These are phyloP conservation scores for Fusarium liriodendri DNA, from an alignment of 2,329 filamentous ascomycete genomes.

Conservation along the genomic window DNA sequence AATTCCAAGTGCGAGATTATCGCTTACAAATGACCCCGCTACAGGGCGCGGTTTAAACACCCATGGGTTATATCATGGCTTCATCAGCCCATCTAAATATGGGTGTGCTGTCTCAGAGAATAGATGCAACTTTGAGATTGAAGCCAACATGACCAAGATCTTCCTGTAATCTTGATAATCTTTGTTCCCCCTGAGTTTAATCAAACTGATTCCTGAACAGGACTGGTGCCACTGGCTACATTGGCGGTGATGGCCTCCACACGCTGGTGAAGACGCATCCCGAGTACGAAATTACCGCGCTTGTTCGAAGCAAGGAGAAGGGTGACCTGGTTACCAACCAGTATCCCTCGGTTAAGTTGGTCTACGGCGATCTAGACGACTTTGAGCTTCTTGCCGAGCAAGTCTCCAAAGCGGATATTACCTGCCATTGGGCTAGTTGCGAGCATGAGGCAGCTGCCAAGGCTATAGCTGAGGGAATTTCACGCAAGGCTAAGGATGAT, in stretches of 20 bases:
- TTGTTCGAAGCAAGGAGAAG: constrained; percentile 50
- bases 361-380: neutral
- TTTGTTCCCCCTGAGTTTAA: neutral
- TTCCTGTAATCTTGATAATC: neutral
- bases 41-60: neutral
- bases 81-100: neutral
- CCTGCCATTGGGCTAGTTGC: constrained; percentile 6
- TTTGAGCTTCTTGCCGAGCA: neutral
- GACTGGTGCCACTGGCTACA: constrained; percentile 61
- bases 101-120: neutral
- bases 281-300: constrained; percentile 53
- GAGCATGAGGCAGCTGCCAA: constrained; percentile 7
- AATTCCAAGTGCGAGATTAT: neutral
- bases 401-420: constrained; percentile 8
- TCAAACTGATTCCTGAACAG: constrained; percentile 40
- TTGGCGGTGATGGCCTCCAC: constrained; percentile 63
- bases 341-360: neutral
- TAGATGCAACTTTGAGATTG: neutral
- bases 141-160: neutral
- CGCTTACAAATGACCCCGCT: neutral
- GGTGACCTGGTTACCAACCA: neutral
- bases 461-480: constrained; percentile 9
- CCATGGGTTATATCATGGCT: neutral
- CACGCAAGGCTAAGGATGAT: neutral
- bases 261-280: constrained; percentile 53